Percentiles rank a stretch among this genome's conserved stretches.
Evolutionary conservation across 169 alveolate species (phyloP).

Genomic region (Babesia sp.): DNA sequence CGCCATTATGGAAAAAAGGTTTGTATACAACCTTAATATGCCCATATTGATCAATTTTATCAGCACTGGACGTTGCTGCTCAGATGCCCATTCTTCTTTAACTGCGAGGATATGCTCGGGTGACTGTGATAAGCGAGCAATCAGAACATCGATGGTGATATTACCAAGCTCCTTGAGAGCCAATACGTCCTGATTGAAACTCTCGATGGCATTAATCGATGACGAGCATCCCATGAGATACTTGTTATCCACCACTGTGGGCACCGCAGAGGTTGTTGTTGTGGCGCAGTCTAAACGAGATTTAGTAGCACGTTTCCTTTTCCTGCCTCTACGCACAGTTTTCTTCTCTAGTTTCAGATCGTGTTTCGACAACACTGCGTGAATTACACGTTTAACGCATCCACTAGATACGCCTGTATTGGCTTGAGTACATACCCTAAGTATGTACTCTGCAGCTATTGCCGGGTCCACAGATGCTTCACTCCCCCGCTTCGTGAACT

Average conservation of each 20-base stretch:
- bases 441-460: neutral
- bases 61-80: neutral
- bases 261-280: neutral
- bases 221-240: conserved; percentile 4
- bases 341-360: neutral
- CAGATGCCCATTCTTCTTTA: neutral
- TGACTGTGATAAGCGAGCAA: neutral
- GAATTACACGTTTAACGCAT: neutral
- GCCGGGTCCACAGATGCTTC: neutral
- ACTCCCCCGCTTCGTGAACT: neutral
- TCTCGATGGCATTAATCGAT: neutral
- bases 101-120: neutral
- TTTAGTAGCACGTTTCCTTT: neutral
- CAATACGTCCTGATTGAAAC: neutral
- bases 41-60: neutral
- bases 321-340: neutral
- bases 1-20: conserved; percentile 1
- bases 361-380: neutral
- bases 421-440: neutral
- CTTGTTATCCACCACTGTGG: neutral
- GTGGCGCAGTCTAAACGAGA: neutral
- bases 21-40: neutral
- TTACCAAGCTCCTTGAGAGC: neutral
- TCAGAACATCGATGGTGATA: neutral
- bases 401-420: neutral